Evolutionary conservation across 352 stramenopile genomes (phyloP), one percentile per base, ranked within the genome.

Genomic region (Globisporangium perplexum): DNA sequence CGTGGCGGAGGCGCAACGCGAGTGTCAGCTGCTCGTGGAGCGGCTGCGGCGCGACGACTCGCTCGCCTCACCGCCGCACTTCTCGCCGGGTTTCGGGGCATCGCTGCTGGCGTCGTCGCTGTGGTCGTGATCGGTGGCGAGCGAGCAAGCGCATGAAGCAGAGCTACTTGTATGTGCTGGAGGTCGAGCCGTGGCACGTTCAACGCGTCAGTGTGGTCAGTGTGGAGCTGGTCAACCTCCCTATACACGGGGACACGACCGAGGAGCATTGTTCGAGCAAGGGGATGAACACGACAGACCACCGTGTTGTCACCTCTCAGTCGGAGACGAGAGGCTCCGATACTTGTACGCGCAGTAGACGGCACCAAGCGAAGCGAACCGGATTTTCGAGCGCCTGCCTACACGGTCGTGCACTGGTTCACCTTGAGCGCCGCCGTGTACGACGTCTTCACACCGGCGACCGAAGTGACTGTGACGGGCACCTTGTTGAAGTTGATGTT

Each of bases 11-110:
- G 74, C 72, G 46, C 59, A 77, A 8, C 60, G 84, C 11, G 68
- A 83, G 50, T 69, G 73, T 35, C 66, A 80, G 56, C 55, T 83
- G 22, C 48, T 86, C 20, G 41, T 82, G 28, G 68, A 85, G 28
- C 68, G 74, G 31, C 62, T 88, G 4, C 69, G 71, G 18, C 65
- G 70, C 39, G 77, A 88, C 39, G 68, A 80, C 39, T 59, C 72
- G 52, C 62, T 86, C 23, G 74, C 85, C 63, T 72, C 75, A 22
- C 42, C 52, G 20, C 33, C 52, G 2, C 41, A 51, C 42, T 58
- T 58, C 35, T 22, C 42, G 20, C 35, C 30, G 11, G 52, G 52
- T 24, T 46, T 46, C 22, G 18, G n/a, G 17, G 22, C 41, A 3
- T 23, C 18, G 39, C 7, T 23, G 39, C 7, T 23, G 39, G 4